Conservation (phyloP, 768 basidiomycete species). For the Trametes maxima region DNA sequence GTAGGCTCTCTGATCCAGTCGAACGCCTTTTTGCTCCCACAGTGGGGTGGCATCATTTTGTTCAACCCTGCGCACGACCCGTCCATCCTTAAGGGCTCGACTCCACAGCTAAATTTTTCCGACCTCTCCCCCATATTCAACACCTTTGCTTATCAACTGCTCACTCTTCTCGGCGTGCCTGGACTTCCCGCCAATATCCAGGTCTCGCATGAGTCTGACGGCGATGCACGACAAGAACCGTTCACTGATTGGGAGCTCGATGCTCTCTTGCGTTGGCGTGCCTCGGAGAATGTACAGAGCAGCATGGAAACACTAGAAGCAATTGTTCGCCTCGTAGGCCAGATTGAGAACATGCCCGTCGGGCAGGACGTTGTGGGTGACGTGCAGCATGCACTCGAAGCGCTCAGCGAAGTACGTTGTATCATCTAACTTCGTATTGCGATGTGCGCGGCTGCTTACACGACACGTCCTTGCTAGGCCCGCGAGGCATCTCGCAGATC, state of each 20-base stretch:
- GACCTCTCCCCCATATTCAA: constrained; percentile 58
- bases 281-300: constrained; percentile 65
- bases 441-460: constrained; percentile 30
- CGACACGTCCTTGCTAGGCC: constrained; percentile 31
- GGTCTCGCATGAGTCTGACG: constrained; percentile 19
- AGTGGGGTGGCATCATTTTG: constrained; percentile 90
- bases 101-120: constrained; percentile 40
- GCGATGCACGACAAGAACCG: constrained; percentile 7
- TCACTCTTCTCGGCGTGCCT: constrained; percentile 81
- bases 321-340: constrained; percentile 80
- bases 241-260: constrained; percentile 83
- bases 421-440: constrained; percentile 25
- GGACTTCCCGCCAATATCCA: constrained; percentile 52
- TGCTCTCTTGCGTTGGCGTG: constrained; percentile 68
- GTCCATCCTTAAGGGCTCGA: constrained; percentile 22
- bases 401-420: constrained; percentile 69
- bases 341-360: constrained; percentile 93
- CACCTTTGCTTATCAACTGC: constrained; percentile 71
- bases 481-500: constrained; percentile 34
- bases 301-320: constrained; percentile 78
- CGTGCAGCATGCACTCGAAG: constrained; percentile 67
- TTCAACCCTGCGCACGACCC: constrained; percentile 50
- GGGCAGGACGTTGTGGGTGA: constrained; percentile 73
- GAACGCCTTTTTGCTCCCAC: constrained; percentile 84
- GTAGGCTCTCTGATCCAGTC: constrained; percentile 52